These are phyloP conservation scores for Sphenostylis stenocarpa DNA, from an alignment of 306 rosid genomes.

Conservation along the genomic window DNA sequence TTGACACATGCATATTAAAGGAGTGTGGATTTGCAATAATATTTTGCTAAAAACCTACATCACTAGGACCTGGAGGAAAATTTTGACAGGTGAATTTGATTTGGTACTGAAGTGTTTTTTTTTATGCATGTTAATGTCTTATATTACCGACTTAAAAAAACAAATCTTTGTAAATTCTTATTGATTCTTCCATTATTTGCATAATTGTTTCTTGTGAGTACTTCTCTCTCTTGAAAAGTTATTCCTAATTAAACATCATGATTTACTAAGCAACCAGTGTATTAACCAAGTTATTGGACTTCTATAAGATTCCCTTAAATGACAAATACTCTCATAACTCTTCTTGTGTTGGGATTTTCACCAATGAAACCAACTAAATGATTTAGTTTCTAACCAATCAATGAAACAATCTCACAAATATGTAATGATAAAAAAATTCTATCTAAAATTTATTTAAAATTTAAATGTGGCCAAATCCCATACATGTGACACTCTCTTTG, in stretches of 20 bases:
- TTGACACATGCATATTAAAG: not conserved
- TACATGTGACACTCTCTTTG: too few species aligned
- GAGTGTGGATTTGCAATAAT: constrained; percentile 11
- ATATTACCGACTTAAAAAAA: not conserved
- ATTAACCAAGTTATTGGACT: not conserved
- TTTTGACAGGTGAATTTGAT: constrained; percentile 2
- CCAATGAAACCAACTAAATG: not conserved
- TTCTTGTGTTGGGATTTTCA: not conserved
- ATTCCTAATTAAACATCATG: not conserved
- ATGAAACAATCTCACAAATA: too few species aligned
- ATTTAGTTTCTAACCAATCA: not conserved
- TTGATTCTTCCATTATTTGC: constrained; percentile 11
- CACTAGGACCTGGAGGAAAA: not conserved
- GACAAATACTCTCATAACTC: not conserved
- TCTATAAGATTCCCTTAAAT: not conserved
- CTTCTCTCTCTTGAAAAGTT: not conserved
- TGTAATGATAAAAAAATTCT: too few species aligned
- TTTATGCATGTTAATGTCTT: not conserved
- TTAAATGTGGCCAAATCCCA: too few species aligned
- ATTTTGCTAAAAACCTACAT: not conserved
- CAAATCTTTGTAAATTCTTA: not conserved
- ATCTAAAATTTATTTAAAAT: too few species aligned
- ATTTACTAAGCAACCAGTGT: not conserved
- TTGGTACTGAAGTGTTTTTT: not conserved
- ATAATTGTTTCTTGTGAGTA: not conserved